A percentile compares a stretch with the other conserved stretches of the same genome.
Conservation (phyloP, 345 rosid species). For the Eucalyptus cloeziana region DNA sequence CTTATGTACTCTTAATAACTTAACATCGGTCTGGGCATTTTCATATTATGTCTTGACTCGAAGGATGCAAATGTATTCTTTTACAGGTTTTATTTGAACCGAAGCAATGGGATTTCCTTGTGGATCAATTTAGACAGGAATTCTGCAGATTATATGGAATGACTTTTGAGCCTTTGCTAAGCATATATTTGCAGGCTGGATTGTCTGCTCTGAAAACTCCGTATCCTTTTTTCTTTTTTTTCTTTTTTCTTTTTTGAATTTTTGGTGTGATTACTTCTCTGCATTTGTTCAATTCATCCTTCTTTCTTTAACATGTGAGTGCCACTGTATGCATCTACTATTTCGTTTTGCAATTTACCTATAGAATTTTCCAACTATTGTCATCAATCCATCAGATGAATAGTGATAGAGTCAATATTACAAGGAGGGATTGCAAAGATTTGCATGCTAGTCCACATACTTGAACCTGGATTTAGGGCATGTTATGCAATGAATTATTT, state of each 20-base stretch:
- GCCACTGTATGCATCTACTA: background rate
- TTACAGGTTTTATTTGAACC: slow-evolving; percentile 76
- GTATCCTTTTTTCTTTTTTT: slow-evolving; percentile 36
- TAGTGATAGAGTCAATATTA: background rate
- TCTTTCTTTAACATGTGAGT: background rate
- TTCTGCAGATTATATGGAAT: slow-evolving; percentile 94
- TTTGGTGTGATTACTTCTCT: background rate
- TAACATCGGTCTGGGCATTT: background rate
- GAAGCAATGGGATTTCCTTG: slow-evolving; percentile 90
- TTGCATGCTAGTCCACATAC: background rate
- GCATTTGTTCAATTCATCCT: background rate
- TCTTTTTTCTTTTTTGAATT: background rate
- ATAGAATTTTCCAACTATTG: background rate
- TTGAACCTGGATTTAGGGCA: background rate
- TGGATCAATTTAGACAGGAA: slow-evolving; percentile 82
- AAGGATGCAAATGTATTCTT: background rate
- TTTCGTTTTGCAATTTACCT: background rate
- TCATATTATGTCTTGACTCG: background rate
- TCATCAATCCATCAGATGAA: background rate
- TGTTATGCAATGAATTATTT: background rate
- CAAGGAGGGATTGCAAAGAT: background rate
- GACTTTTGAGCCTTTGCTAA: slow-evolving; percentile 84
- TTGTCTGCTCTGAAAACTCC: slow-evolving; percentile 91
- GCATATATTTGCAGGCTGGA: slow-evolving; percentile 93
- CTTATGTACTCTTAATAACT: background rate